Base-by-base conservation (phyloP, 768 basidiomycete genomes). In the Suillus luteus region DNA sequence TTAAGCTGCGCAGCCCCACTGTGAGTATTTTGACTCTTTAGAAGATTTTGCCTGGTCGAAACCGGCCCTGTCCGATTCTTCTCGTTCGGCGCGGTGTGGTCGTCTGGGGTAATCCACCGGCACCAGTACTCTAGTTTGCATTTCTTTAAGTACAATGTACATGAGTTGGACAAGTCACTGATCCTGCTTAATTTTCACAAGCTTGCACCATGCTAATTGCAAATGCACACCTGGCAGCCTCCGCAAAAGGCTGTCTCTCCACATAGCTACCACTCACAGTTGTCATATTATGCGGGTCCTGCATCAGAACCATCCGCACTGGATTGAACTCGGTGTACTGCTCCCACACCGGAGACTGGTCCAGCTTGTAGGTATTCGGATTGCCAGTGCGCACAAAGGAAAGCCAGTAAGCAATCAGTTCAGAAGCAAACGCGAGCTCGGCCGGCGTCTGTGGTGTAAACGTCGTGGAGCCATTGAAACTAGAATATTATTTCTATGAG, bases 391-490 rank as follows among this genome's bases (percentile, higher is more conserved):
- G 84, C 24, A 88, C 86, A 65, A 89, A 88, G 2, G 86, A 89
- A 7, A 88, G 73, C 85, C 86, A 87, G 70, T 88, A 87, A 8
- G 84, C 86, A 49, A 86, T 86, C 37, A 86, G 75, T 70, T 89
- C 89, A 41, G 79, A 72, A 0, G 85, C 82, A 65, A 89, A 88
- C 8, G 82, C 80, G 1, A 66, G 70, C 66, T 87, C 81, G 10
- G 77, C 72, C 0, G 81, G 76, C 11, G 79, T 81, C 74, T 83
- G 75, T 3, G 78, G 71, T 1, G 79, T 77, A 71, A 87, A 85
- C 1, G 76, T 79, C 12, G 80, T 81, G 0, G 83, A 80, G 24
- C 87, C 86, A 70, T 89, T 86, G 62, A 74, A 71, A 5, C 82
- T 85, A 59, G 40, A 61, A 19, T 1, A 41, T 10, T 46, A 15